These are phyloP conservation scores for Dictyostelium intermedium DNA, from an alignment of 78 protist genomes.

Conservation along the genomic window DNA sequence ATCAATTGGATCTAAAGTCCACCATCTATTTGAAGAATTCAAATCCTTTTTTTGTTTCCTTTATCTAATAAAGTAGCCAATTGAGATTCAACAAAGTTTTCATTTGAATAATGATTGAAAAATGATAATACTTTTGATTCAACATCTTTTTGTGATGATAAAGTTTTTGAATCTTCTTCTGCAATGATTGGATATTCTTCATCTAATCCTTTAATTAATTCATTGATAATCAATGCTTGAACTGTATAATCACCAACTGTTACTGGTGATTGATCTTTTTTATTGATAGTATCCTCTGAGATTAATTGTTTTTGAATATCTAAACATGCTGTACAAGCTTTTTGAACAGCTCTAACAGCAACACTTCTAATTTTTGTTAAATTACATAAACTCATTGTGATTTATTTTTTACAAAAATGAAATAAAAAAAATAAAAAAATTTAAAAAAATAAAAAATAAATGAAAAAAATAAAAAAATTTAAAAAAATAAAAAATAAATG, in stretches of 20 bases:
- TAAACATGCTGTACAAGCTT: constrained; percentile 59
- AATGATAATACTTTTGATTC: constrained; percentile 14
- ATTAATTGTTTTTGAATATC: constrained; percentile 46
- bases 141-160: constrained; percentile 25
- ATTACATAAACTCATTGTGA: neutral
- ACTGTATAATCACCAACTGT: constrained; percentile 79
- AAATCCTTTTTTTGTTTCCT: neutral
- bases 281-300: constrained; percentile 55
- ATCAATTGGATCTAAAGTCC: constrained; percentile 83
- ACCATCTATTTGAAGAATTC: constrained; percentile 45
- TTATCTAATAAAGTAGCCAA: neutral
- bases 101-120: constrained; percentile 10
- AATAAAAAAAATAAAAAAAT: neutral
- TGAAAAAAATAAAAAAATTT: neutral
- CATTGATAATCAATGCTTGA: constrained; percentile 63
- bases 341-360: constrained; percentile 52
- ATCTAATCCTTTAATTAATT: neutral
- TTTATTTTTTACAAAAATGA: neutral
- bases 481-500: neutral
- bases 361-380: constrained; percentile 33
- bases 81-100: neutral
- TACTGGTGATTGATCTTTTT: constrained; percentile 77
- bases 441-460: neutral
- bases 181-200: constrained; percentile 58
- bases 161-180: constrained; percentile 75